Conservation (phyloP, 2,329 filamentous ascomycete genomes). For the Neocatenulostroma microsporum region DNA sequence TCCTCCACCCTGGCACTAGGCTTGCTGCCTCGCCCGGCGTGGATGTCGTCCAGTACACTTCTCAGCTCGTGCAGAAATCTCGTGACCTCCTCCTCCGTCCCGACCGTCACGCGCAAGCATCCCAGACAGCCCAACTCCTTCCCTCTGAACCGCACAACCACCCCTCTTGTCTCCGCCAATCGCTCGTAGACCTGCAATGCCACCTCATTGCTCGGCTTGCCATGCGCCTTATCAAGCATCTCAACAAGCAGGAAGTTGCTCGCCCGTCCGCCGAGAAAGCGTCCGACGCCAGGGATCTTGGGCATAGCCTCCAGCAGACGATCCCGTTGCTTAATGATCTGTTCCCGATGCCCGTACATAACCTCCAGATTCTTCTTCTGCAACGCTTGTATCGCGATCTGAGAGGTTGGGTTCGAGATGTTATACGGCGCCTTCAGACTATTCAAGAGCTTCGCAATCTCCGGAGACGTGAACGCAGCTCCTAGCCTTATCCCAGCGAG, state of each 20-base stretch:
- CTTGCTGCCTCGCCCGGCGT: conserved; percentile 29
- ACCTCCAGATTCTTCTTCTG: conserved; percentile 57
- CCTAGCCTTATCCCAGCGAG: conserved; percentile 89
- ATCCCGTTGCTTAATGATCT: conserved; percentile 69
- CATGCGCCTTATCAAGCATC: conserved; percentile 62
- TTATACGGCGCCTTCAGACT: conserved; percentile 95
- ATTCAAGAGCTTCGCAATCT: conserved; percentile 75
- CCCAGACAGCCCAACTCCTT: conserved; percentile 86
- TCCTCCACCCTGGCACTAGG: conserved; percentile 33
- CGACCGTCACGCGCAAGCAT: conserved; percentile 84
- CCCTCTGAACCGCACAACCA: conserved; percentile 88
- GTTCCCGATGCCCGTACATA: conserved; percentile 64
- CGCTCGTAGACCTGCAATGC: conserved; percentile 76
- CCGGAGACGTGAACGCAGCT: conserved; percentile 67
- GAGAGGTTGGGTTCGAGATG: conserved; percentile 78
- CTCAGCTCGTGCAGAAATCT: conserved; percentile 65
- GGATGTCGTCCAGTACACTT: conserved; percentile 43
- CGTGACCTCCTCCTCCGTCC: conserved; percentile 78
- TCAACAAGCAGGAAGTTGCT: conserved; percentile 90
- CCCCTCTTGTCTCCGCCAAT: conserved; percentile 76
- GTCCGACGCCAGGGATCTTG: conserved; percentile 66
- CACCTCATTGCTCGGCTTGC: conserved; percentile 67
- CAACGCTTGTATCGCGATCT: conserved; percentile 68
- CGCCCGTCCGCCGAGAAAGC: conserved; percentile 68
- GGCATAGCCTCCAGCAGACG: conserved; percentile 67